phyloP scores from a whole-genome alignment of 2,329 filamentous ascomycete species.

The Monosporascus sp. region DNA sequence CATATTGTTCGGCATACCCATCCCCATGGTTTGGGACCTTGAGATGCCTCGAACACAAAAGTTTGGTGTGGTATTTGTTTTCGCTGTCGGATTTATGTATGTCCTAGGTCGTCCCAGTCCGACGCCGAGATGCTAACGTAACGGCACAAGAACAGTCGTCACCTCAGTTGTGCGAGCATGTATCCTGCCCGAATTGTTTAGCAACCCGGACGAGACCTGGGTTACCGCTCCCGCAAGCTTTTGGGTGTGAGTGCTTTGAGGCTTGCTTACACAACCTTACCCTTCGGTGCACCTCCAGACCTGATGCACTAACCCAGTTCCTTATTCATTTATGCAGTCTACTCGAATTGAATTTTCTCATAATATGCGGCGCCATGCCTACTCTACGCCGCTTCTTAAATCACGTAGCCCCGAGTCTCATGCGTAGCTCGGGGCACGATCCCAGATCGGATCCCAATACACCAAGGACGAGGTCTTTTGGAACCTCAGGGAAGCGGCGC shows the following conservation, averaged over 20 bases:
- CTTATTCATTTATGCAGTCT: conserved; percentile 9
- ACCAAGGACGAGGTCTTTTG: background rate
- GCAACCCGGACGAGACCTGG: conserved; percentile 3
- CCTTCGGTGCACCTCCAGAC: background rate
- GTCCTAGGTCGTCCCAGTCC: background rate
- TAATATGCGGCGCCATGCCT: conserved; percentile 23
- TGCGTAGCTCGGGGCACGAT: background rate
- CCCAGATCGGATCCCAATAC: background rate
- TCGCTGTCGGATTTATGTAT: conserved; percentile 33
- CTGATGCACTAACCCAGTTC: background rate
- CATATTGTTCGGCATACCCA: conserved; percentile 32
- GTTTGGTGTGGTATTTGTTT: conserved; percentile 29
- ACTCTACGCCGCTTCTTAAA: conserved; percentile 20
- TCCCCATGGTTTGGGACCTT: conserved; percentile 31
- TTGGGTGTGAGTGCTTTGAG: conserved; percentile 4
- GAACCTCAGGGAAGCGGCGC: background rate
- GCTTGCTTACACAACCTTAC: background rate
- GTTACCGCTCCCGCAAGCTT: conserved; percentile 1
- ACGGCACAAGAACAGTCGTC: conserved; percentile 2
- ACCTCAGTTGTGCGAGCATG: conserved; percentile 4
- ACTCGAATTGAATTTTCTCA: conserved; percentile 22
- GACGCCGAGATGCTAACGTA: background rate
- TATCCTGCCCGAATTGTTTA: conserved; percentile 2
- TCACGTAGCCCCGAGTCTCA: conserved; percentile 14
- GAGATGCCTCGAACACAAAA: conserved; percentile 35